phyloP scores from a whole-genome alignment of 2,329 filamentous ascomycete species.

The Ophiocordyceps australis region DNA sequence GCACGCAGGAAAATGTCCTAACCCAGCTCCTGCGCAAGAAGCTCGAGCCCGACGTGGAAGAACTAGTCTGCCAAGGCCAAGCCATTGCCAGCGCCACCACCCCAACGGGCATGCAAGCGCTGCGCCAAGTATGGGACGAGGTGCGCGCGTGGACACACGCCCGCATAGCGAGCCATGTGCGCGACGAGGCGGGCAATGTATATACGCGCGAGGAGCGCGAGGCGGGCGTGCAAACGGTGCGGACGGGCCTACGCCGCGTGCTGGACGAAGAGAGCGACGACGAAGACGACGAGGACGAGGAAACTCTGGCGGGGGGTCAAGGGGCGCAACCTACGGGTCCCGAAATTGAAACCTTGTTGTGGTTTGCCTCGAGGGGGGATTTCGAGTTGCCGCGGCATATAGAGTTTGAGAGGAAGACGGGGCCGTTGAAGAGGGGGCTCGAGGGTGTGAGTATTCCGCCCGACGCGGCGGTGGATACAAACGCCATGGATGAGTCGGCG shows the following conservation, averaged over 20 bases:
- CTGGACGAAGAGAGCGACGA: constrained; percentile 32
- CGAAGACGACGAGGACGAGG: constrained; percentile 35
- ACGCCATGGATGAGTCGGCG: neutral
- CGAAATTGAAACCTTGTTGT: constrained; percentile 27
- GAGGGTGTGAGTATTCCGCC: constrained; percentile 16
- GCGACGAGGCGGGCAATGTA: constrained; percentile 32
- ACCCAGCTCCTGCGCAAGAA: constrained; percentile 65
- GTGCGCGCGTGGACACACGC: constrained; percentile 20
- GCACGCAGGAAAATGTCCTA: constrained; percentile 46
- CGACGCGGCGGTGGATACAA: constrained; percentile 1
- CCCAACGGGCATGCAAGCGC: constrained; percentile 22
- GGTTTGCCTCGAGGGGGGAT: constrained; percentile 24
- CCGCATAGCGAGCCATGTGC: constrained; percentile 21
- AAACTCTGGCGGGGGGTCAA: too few species aligned
- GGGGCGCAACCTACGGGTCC: constrained; percentile 14
- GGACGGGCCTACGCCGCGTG: constrained; percentile 47
- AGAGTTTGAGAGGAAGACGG: constrained; percentile 19
- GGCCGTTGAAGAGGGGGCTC: constrained; percentile 12
- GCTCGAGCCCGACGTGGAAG: constrained; percentile 59
- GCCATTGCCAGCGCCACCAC: constrained; percentile 20
- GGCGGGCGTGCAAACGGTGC: constrained; percentile 47
- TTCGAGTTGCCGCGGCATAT: constrained; percentile 24
- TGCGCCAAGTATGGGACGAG: constrained; percentile 39
- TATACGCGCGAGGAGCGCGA: constrained; percentile 57
- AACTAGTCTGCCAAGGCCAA: constrained; percentile 48